Conservation (phyloP, 352 stramenopile species). For the Phytophthora ramorum region DNA sequence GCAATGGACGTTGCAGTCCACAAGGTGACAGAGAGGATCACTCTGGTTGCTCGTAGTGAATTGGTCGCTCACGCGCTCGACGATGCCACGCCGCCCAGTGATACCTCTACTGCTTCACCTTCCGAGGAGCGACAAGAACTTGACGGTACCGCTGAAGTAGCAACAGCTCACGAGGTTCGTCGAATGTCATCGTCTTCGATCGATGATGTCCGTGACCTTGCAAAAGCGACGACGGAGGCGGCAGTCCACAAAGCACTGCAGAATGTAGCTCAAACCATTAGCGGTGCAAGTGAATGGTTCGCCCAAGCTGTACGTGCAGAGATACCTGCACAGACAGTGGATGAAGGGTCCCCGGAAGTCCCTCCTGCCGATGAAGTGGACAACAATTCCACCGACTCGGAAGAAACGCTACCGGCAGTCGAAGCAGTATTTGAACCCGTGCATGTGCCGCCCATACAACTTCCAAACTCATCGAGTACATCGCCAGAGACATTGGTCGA, state of each 20-base stretch:
- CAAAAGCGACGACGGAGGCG: constrained; percentile 13
- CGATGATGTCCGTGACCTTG: constrained; percentile 8
- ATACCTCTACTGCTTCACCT: neutral
- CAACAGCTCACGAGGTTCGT: constrained; percentile 1
- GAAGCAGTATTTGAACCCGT: constrained; percentile 1
- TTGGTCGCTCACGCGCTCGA: constrained; percentile 5
- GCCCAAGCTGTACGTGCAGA: constrained; percentile 12
- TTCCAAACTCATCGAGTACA: neutral
- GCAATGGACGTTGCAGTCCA: constrained; percentile 3
- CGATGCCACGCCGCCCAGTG: neutral
- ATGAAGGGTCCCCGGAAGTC: neutral
- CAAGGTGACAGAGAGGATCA: constrained; percentile 3
- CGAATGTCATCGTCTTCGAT: constrained; percentile 1
- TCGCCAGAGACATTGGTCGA: neutral
- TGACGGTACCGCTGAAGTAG: neutral
- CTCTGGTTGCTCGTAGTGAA: constrained; percentile 11
- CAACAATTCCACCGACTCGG: constrained; percentile 3
- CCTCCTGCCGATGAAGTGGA: constrained; percentile 1
- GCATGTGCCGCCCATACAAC: constrained; percentile 6
- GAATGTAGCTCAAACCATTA: constrained; percentile 13
- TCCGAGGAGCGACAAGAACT: neutral
- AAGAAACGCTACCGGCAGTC: neutral
- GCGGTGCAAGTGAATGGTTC: constrained; percentile 10
- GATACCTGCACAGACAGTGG: constrained; percentile 6
- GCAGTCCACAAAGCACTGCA: constrained; percentile 15